Conservation (phyloP, 805 yeast species). For the Scheffersomyces ergatensis region DNA sequence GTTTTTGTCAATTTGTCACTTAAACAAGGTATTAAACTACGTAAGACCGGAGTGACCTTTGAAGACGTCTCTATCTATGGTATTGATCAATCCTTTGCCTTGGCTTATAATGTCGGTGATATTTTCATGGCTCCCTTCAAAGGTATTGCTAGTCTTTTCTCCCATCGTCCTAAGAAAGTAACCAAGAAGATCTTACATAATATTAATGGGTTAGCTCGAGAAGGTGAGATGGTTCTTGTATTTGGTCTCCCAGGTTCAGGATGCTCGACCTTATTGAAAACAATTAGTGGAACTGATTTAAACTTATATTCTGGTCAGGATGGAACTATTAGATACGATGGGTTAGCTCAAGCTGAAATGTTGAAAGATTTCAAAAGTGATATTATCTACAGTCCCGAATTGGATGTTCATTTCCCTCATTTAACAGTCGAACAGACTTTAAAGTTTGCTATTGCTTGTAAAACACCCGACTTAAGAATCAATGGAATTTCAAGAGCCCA, state of each 20-base stretch:
- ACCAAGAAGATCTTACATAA: conserved; percentile 16
- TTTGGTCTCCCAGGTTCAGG: conserved; percentile 47
- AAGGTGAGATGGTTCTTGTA: conserved; percentile 71
- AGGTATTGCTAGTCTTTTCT: conserved; percentile 19
- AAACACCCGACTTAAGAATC: conserved; percentile 58
- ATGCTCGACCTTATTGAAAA: conserved; percentile 24
- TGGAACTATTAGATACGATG: conserved; percentile 53
- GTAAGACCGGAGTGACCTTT: conserved; percentile 44
- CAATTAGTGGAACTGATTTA: conserved; percentile 23
- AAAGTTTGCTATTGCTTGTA: conserved; percentile 65
- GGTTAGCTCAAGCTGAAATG: conserved; percentile 59
- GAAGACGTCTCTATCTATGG: conserved; percentile 41
- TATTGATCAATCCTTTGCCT: conserved; percentile 44
- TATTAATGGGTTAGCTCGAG: conserved; percentile 41
- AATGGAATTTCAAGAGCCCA: conserved; percentile 45
- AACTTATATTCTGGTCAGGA: conserved; percentile 19
- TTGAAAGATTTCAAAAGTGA: conserved; percentile 55
- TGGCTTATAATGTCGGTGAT: conserved; percentile 44
- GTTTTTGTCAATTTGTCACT: conserved; percentile 37
- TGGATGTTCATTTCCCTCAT: conserved; percentile 75
- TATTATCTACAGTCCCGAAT: conserved; percentile 56
- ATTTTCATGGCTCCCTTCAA: conserved; percentile 27
- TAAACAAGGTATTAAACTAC: conserved; percentile 45
- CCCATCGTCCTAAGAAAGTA: conserved; percentile 12
- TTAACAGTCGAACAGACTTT: conserved; percentile 73